A percentile compares a stretch with the other conserved stretches of the same genome.
Conservation (phyloP, 2,329 filamentous ascomycete species). For the Pseudogymnoascus sp. region DNA sequence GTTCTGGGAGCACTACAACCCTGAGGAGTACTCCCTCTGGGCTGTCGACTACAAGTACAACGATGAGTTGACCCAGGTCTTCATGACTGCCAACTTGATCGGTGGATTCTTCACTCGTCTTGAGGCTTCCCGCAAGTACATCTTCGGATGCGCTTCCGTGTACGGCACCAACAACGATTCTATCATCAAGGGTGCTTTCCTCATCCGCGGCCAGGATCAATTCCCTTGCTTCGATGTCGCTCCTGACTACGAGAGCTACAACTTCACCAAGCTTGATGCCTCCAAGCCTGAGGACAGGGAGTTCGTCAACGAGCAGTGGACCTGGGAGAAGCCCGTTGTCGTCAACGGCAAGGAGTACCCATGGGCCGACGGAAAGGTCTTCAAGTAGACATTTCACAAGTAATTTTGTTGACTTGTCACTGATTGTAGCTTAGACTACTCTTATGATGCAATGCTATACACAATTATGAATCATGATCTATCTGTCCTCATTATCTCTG, state of each 20-base stretch:
- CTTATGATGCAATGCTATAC: conserved; percentile 10
- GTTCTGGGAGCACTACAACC: conserved; percentile 96
- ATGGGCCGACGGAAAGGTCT: conserved; percentile 91
- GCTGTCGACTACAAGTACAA: conserved; percentile 98
- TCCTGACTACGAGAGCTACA: conserved; percentile 94
- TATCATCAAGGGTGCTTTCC: conserved; percentile 84
- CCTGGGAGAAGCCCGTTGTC: conserved; percentile 77
- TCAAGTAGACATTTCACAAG: conserved; percentile 66
- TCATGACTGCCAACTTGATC: conserved; percentile 99
- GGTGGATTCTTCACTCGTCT: conserved; percentile 97
- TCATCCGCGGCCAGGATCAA: conserved; percentile 86
- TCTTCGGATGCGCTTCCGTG: conserved; percentile 86
- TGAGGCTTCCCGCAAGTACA: conserved; percentile 94
- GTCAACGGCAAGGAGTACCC: conserved; percentile 81
- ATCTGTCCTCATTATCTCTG: not conserved
- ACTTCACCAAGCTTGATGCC: conserved; percentile 92
- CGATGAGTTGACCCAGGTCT: conserved; percentile 89
- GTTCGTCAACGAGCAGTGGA: conserved; percentile 81
- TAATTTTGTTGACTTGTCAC: conserved; percentile 6
- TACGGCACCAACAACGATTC: conserved; percentile 85
- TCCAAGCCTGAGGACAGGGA: conserved; percentile 75
- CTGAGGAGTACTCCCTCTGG: conserved; percentile 95
- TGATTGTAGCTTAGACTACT: conserved; percentile 7
- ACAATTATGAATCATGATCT: conserved; percentile 7
- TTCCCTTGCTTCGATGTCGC: conserved; percentile 88